A percentile compares a stretch with the other conserved stretches of the same genome.
These are phyloP conservation scores for Deuterostichococcus epilithicus DNA, from an alignment of 139 green algal genomes.

Conservation along the genomic window DNA sequence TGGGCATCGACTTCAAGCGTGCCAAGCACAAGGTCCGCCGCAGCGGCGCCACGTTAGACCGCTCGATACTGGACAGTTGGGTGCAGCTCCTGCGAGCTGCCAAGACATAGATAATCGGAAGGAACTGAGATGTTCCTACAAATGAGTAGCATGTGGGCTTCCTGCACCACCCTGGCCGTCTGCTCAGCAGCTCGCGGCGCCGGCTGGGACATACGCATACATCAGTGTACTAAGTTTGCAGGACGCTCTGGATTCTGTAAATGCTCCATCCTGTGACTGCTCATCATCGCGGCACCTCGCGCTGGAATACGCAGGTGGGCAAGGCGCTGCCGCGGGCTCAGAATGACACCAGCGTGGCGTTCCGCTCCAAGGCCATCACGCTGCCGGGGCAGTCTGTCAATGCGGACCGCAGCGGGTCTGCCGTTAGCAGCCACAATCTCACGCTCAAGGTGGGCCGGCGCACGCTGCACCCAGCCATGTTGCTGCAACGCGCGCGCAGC, in stretches of 20 bases:
- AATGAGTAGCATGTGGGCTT: too few species aligned
- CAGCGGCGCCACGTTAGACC: too few species aligned
- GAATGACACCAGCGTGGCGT: slow-evolving; percentile 77
- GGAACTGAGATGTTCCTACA: too few species aligned
- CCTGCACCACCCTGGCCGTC: too few species aligned
- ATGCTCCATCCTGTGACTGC: neutral
- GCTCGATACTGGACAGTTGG: too few species aligned
- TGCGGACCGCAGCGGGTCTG: slow-evolving; percentile 56
- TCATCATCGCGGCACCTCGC: too few species aligned
- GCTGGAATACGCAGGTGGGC: slow-evolving; percentile 24
- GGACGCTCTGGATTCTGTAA: neutral
- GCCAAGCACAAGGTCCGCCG: slow-evolving; percentile 72
- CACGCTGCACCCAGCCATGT: too few species aligned
- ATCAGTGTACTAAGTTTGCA: neutral
- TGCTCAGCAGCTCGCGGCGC: too few species aligned
- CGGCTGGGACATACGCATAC: too few species aligned
- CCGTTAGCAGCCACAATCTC: slow-evolving; percentile 69
- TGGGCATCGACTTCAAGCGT: slow-evolving; percentile 81
- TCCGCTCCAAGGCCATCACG: slow-evolving; percentile 61
- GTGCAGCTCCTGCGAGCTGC: too few species aligned
- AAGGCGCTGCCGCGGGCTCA: slow-evolving; percentile 73
- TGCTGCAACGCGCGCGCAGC: too few species aligned
- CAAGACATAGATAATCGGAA: too few species aligned
- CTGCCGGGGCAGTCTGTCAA: slow-evolving; percentile 60
- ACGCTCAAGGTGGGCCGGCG: slow-evolving; percentile 61